These are phyloP conservation scores for Heimioporus sp. DNA, from an alignment of 768 basidiomycete genomes.

Conservation along the genomic window DNA sequence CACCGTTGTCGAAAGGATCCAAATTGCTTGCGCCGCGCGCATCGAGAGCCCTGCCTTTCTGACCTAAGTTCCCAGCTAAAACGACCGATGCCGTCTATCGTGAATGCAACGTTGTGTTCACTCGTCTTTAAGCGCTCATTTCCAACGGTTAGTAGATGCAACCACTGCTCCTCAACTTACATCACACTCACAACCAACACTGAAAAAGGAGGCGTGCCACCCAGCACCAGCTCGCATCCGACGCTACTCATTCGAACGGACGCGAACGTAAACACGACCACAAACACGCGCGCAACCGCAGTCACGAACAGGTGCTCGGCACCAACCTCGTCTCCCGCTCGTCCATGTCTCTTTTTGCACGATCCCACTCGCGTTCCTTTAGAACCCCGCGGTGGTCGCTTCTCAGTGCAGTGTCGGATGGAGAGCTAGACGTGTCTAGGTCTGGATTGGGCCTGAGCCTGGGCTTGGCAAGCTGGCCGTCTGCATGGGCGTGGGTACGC, in stretches of 20 bases:
- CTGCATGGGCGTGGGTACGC: too few relatives aligned
- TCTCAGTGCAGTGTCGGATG: neutral
- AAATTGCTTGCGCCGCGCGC: constrained; percentile 17
- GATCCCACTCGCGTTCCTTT: constrained; percentile 12
- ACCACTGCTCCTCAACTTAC: neutral
- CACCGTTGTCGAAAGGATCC: neutral
- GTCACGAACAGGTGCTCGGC: constrained; percentile 11
- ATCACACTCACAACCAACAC: neutral
- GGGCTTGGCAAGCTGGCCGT: neutral
- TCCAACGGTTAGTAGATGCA: too few relatives aligned
- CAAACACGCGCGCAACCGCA: too few relatives aligned
- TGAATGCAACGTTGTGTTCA: too few relatives aligned
- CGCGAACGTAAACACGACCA: neutral
- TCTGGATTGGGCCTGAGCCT: neutral
- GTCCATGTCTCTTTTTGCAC: constrained; percentile 1
- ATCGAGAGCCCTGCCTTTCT: constrained; percentile 18
- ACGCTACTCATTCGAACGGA: constrained; percentile 13
- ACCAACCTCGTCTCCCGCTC: constrained; percentile 22
- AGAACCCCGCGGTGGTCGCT: constrained; percentile 11
- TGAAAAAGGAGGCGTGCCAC: neutral
- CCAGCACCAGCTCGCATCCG: constrained; percentile 12
- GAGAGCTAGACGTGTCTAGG: neutral
- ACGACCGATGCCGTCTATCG: too few relatives aligned
- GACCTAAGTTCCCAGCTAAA: neutral
- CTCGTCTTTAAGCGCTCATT: too few relatives aligned